Percentiles rank a stretch among this genome's conserved stretches.
Conservation (phyloP, 108 stramenopile genomes). For the Pseudonitzschia pungens region DNA sequence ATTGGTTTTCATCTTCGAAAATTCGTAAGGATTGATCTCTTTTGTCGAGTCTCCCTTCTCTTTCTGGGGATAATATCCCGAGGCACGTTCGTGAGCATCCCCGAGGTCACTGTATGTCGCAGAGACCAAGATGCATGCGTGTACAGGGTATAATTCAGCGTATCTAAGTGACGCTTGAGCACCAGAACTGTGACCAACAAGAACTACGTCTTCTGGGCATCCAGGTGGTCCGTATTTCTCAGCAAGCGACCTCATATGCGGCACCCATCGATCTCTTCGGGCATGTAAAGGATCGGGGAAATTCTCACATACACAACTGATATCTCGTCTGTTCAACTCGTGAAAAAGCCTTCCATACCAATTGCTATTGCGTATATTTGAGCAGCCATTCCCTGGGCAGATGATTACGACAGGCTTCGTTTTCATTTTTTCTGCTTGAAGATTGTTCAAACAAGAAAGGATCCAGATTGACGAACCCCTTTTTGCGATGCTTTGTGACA, state of each 20-base stretch:
- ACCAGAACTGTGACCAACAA: conserved; percentile 74
- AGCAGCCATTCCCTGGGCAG: conserved; percentile 73
- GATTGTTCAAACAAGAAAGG: too few relatives aligned
- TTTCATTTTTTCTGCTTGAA: background rate
- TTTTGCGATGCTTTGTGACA: background rate
- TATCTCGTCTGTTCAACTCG: conserved; percentile 32
- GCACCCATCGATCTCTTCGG: conserved; percentile 64
- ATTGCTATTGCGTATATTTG: conserved; percentile 50
- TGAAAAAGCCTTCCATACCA: conserved; percentile 64
- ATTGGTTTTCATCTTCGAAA: conserved; percentile 58
- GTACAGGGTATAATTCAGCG: conserved; percentile 48
- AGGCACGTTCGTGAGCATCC: conserved; percentile 67
- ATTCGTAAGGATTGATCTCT: conserved; percentile 53
- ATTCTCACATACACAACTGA: conserved; percentile 53
- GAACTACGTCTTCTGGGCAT: conserved; percentile 43
- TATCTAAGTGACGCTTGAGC: conserved; percentile 69
- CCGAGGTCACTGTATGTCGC: conserved; percentile 71
- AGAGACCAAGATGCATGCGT: conserved; percentile 56
- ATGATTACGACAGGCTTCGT: conserved; percentile 53
- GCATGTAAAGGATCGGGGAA: conserved; percentile 69
- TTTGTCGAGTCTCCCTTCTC: conserved; percentile 17
- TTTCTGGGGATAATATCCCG: conserved; percentile 68
- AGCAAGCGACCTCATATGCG: conserved; percentile 53
- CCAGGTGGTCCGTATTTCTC: conserved; percentile 26
- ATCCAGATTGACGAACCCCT: background rate